Evolutionary conservation across 176 grass and related monocot species (phyloP), one percentile per base, ranked within the genome.

Genomic region (Zizania latifolia): DNA sequence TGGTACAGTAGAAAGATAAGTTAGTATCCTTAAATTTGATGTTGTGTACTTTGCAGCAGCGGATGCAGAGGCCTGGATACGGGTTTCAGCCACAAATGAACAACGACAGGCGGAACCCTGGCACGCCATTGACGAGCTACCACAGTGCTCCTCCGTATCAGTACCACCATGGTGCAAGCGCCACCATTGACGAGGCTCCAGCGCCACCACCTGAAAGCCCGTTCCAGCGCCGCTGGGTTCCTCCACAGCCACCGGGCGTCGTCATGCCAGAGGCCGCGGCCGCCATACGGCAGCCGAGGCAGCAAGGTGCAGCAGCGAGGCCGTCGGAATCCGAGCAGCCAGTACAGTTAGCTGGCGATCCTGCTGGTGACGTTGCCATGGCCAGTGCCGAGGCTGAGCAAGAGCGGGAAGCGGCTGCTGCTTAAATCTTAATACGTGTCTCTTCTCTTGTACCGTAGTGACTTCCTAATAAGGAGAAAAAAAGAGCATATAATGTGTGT

Each of bases 261-360:
- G 79, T 65, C 28, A 79, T 92, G 86, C 79, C 91, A 13, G 94
- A 94, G 80, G 94, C 89, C 0, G 75, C 71, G 0, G 81, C 82
- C 0, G 91, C 89, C 70, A 98, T 98, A 43, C 73, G 91, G 7
- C 94, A 91, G 13, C 78, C 79, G 9, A 93, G 87, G 70, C 76
- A 50, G 57, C 37, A 64, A 10, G 50, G 9, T 2, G 75, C 74
- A 60, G 76, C 23, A 8, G 39, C 13, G 5, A 77, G 66, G 81
- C 21, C 43, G 28, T 34, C 63, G 2, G 80, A 87, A 17, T n/a
- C 58, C 6, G 46, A 50, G 46, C 46, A 50, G 46, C 46, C 46
- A n/a, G n/a, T n/a, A 50, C 17, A 50, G 46, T 8, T 17, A n/a
- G 6, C 34, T 36, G 46, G 6, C n/a, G 46, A n/a, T 7, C 17